Evolutionary conservation across 1,284 basidiomycete species (phyloP), one percentile per base, ranked within the genome.

Genomic region (Microbotryomycetes sp.): DNA sequence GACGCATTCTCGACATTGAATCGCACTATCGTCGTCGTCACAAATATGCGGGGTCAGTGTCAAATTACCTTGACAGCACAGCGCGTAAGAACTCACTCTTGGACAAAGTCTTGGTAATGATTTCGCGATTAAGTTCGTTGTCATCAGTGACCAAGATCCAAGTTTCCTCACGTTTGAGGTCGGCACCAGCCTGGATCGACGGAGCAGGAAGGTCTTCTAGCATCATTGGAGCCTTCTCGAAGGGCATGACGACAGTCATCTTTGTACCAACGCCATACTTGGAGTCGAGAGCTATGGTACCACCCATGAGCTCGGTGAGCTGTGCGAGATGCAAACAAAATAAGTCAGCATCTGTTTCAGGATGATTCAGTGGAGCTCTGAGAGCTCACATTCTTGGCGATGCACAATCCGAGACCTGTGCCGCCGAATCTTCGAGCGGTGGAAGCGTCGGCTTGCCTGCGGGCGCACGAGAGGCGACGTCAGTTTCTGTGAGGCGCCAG

Each of bases 1-100:
- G 70, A 66, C 52, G 70, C 74, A 19, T 66, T 65, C 32, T 68
- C 63, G 56, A 72, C 72, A 58, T 65, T 73, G 66, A 74, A 74
- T 25, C 73, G 71, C 71, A 74, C 73, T 67, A 69, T 72, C 42
- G 69, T 66, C 50, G 73, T 42, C 9, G 36, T 42, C 36, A 42
- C n/a, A n/a, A n/a, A n/a, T n/a, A n/a, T n/a, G n/a, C n/a, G n/a
- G n/a, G n/a, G 36, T 42, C 36, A 12, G 36, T 19, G 36, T 42
- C 12, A 9, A 42, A 42, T 42, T 19, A 19, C n/a, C 36, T 42
- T 42, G 36, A 9, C 19, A 9, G 36, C 36, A 12, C 36, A 42
- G 12, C n/a, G 12, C 36, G 36, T 19, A 42, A 9, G 19, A 42
- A 42, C 36, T 9, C 19, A 42, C 36, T 42, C 19, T 42, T 42